Evolutionary conservation across 2,329 filamentous ascomycete genomes (phyloP), one percentile per base, ranked within the genome.

Genomic region (Epichloe glyceriae): DNA sequence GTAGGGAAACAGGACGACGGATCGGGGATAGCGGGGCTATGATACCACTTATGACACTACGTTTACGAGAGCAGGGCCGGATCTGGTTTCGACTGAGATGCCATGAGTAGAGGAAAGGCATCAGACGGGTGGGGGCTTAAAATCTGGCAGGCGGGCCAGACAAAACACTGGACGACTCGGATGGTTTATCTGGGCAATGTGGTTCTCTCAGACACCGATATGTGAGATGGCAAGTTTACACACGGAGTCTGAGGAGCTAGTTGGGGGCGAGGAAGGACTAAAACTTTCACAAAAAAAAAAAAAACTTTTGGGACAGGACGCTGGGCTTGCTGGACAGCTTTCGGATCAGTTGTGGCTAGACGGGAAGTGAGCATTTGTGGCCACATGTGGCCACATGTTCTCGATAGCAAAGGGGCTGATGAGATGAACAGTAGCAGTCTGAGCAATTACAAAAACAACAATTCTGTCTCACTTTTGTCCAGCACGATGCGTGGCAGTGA

Each of bases 11-110:
- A 57, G 59, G 54, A 54, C 55, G 55, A 55, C 55, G 55, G 58
- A 57, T 57, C 55, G 55, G 56, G 53, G 58, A 53, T 51, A 57
- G 52, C 53, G 56, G 61, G 56, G 58, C 58, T 58, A 65, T 61
- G 62, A 67, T 66, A 67, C 64, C 61, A 64, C 53, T 62, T 60
- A 65, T 58, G 63, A 64, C 57, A 59, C 58, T 61, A 62, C 59
- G 61, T 63, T 63, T 51, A 42, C 39, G 50, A 43, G 49, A 43
- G 49, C 26, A 42, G 26, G 37, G 42, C 30, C 35, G 33, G 40
- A 37, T 17, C 39, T 42, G 47, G 17, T 26, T 20, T 37, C 35
- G 19, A 43, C 14, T n/a, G 33, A 22, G n/a, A 14, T 44, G 22
- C 19, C 20, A 26, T 43, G 19, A 14, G 26, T 20, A 15, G 47